Conservation (phyloP, 2,329 filamentous ascomycete species). For the Camillea tinctor region DNA sequence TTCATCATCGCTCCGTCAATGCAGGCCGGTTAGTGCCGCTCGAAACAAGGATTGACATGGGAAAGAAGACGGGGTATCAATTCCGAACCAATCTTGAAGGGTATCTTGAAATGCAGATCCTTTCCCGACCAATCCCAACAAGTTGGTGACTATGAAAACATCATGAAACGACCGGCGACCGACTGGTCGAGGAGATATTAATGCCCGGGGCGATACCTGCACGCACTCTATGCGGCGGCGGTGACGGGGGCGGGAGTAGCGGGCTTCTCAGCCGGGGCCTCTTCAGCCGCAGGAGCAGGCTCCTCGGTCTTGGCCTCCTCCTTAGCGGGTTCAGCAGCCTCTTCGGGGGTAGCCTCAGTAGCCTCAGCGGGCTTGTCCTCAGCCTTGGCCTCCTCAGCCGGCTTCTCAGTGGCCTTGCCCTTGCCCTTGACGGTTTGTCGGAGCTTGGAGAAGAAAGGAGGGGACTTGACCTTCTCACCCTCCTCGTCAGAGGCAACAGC, state of each 20-base stretch:
- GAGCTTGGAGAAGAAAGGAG: slow-evolving; percentile 59
- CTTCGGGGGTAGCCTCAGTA: slow-evolving; percentile 11
- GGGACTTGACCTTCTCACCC: slow-evolving; percentile 55
- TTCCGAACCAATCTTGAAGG: slow-evolving; percentile 35
- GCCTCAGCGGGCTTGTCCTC: slow-evolving; percentile 16
- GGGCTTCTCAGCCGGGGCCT: slow-evolving; percentile 19
- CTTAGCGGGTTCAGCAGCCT: not conserved
- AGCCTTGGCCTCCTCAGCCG: slow-evolving; percentile 18
- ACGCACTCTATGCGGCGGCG: slow-evolving; percentile 34
- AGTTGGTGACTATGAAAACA: slow-evolving; percentile 34
- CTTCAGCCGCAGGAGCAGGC: slow-evolving; percentile 28
- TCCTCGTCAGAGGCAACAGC: slow-evolving; percentile 57
- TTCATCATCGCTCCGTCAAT: slow-evolving; percentile 23
- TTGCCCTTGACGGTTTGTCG: slow-evolving; percentile 36
- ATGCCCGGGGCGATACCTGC: slow-evolving; percentile 13
- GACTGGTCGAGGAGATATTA: slow-evolving; percentile 12
- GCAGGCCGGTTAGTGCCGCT: slow-evolving; percentile 19
- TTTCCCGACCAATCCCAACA: slow-evolving; percentile 35
- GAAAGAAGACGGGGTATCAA: slow-evolving; percentile 34
- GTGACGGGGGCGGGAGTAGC: slow-evolving; percentile 31
- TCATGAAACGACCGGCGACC: slow-evolving; percentile 21
- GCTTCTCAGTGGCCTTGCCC: slow-evolving; percentile 31
- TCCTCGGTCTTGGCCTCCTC: slow-evolving; percentile 29
- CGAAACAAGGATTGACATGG: slow-evolving; percentile 20
- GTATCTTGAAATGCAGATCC: slow-evolving; percentile 41